Conservation (phyloP, 1,284 basidiomycete species). For the Phaffia rhodozyma region DNA sequence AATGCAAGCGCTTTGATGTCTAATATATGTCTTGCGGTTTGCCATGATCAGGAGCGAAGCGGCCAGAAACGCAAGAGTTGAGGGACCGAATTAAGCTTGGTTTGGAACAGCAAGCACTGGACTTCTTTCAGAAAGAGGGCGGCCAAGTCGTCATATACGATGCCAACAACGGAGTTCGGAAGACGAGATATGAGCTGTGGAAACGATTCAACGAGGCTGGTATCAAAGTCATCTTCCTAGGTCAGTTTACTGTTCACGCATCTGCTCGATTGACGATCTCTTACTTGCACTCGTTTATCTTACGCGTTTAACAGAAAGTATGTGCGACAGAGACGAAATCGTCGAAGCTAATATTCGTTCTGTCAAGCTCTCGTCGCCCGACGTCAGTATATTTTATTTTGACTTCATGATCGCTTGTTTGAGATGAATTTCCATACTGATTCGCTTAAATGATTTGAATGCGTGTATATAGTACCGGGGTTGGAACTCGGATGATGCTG, state of each 20-base stretch:
- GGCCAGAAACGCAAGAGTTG: slow-evolving; percentile 62
- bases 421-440: neutral
- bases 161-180: slow-evolving; percentile 83
- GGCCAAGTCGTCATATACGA: slow-evolving; percentile 98
- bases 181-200: slow-evolving; percentile 55
- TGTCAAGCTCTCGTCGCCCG: slow-evolving; percentile 96
- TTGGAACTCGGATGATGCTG: slow-evolving; percentile 84
- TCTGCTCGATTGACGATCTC: neutral
- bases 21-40: slow-evolving; percentile 15
- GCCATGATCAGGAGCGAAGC: slow-evolving; percentile 51
- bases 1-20: neutral
- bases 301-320: slow-evolving; percentile 47
- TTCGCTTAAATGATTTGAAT: neutral
- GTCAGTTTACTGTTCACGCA: slow-evolving; percentile 39
- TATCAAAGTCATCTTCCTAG: slow-evolving; percentile 85
- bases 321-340: slow-evolving; percentile 80
- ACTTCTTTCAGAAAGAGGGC: slow-evolving; percentile 62
- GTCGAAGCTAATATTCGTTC: slow-evolving; percentile 88
- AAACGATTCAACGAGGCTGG: slow-evolving; percentile 72
- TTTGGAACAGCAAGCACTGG: slow-evolving; percentile 76
- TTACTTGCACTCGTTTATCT: neutral
- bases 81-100: slow-evolving; percentile 60
- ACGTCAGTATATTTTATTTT: slow-evolving; percentile 47
- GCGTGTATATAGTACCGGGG: slow-evolving; percentile 55
- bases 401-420: neutral